A percentile compares a stretch with the other conserved stretches of the same genome.
These are phyloP conservation scores for Coniferiporia sulphurascens DNA, from an alignment of 1,284 basidiomycete species.

Conservation along the genomic window DNA sequence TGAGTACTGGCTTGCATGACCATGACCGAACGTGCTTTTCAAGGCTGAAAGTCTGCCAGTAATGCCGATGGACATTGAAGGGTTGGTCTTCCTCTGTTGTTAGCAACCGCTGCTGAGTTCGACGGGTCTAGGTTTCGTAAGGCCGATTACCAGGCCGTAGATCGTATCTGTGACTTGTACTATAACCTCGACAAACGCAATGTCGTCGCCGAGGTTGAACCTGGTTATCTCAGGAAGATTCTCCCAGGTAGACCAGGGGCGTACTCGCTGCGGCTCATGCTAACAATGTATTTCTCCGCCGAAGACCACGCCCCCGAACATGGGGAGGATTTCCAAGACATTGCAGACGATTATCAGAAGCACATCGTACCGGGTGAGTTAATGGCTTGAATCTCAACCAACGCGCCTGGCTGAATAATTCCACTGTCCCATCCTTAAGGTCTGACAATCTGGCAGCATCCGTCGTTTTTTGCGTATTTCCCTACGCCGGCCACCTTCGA, in stretches of 20 bases:
- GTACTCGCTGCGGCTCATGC: neutral
- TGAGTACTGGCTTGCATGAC: too few species aligned
- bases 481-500: slow-evolving; percentile 83
- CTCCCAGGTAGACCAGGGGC: slow-evolving; percentile 43
- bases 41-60: neutral
- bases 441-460: slow-evolving; percentile 87
- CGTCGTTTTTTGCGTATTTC: slow-evolving; percentile 83
- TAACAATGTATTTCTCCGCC: neutral
- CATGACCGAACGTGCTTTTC: too few species aligned
- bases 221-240: slow-evolving; percentile 63
- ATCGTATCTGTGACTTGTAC: slow-evolving; percentile 92
- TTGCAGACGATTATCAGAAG: slow-evolving; percentile 79
- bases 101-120: neutral
- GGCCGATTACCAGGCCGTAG: slow-evolving; percentile 86
- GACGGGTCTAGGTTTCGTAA: slow-evolving; percentile 60
- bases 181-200: slow-evolving; percentile 58
- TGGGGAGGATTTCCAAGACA: slow-evolving; percentile 72
- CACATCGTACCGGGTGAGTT: slow-evolving; percentile 75
- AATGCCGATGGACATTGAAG: slow-evolving; percentile 54
- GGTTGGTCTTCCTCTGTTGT: slow-evolving; percentile 34
- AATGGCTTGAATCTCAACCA: slow-evolving; percentile 11
- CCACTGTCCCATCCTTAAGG: slow-evolving; percentile 31
- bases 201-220: slow-evolving; percentile 76
- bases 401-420: too few species aligned
- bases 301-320: slow-evolving; percentile 59